Conservation (phyloP, 73 alveolate species). For the Paramecium caudatum region DNA sequence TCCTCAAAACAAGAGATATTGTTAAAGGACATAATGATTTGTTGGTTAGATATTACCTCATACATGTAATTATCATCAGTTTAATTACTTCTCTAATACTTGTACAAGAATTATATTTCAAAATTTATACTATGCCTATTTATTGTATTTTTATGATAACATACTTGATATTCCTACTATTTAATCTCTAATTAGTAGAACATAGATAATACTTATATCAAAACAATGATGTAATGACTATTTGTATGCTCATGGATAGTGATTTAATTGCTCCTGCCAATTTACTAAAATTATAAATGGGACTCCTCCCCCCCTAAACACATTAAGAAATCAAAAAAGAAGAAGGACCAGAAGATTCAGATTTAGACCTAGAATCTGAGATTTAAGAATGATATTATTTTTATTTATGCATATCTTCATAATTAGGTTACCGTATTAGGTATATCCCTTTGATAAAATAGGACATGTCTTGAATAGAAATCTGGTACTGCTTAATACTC, state of each 20-base stretch:
- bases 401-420: constrained; percentile 37
- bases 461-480: constrained; percentile 4
- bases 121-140: background rate
- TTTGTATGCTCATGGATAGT: constrained; percentile 8
- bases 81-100: background rate
- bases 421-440: constrained; percentile 37
- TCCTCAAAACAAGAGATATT: background rate
- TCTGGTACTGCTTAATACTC: constrained; percentile 48
- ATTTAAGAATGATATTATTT: constrained; percentile 6
- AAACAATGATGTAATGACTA: background rate
- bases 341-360: constrained; percentile 11
- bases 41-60: background rate
- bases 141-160: constrained; percentile 1
- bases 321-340: constrained; percentile 12
- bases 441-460: constrained; percentile 1
- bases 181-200: constrained; percentile 11
- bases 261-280: constrained; percentile 16
- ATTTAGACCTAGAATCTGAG: background rate
- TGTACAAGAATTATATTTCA: background rate
- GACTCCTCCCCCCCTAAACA: background rate
- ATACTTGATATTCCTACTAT: background rate
- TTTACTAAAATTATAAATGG: constrained; percentile 5
- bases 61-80: background rate
- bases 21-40: constrained; percentile 36
- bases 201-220: background rate